phyloP scores from a whole-genome alignment of 2,329 filamentous ascomycete genomes.

The Hymenoscyphus linearis region DNA sequence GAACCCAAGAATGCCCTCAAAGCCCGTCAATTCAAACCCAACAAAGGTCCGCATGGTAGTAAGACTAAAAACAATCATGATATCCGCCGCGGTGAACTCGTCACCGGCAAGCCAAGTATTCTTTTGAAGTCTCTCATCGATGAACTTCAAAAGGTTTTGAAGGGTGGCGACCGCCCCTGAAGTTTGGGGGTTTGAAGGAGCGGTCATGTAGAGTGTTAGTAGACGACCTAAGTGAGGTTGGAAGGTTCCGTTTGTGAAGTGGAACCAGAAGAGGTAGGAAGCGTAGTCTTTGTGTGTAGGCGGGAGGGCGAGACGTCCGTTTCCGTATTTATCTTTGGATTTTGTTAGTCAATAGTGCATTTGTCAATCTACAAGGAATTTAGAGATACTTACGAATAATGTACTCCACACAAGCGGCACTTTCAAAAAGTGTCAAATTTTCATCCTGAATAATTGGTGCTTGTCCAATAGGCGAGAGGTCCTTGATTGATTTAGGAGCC shows the following conservation, averaged over 20 bases:
- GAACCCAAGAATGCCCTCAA: slow-evolving; percentile 39
- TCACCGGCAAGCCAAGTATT: not conserved
- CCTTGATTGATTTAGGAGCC: slow-evolving; percentile 36
- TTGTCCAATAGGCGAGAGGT: slow-evolving; percentile 45
- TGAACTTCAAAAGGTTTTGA: not conserved
- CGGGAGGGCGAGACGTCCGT: slow-evolving; percentile 42
- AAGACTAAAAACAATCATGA: not conserved
- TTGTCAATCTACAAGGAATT: not conserved
- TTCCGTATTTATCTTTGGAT: slow-evolving; percentile 38
- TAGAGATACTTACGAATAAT: not conserved
- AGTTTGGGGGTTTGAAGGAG: not conserved
- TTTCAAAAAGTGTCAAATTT: slow-evolving; percentile 51
- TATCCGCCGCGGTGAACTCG: not conserved
- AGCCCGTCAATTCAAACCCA: not conserved
- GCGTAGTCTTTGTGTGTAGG: slow-evolving; percentile 46
- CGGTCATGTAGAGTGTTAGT: not conserved
- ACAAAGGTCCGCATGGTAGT: not conserved
- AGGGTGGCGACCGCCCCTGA: not conserved
- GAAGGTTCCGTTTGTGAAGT: slow-evolving; percentile 48
- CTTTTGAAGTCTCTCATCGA: not conserved
- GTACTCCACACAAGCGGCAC: slow-evolving; percentile 56
- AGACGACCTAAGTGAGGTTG: slow-evolving; percentile 34
- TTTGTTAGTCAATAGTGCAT: not conserved
- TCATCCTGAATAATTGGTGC: slow-evolving; percentile 57
- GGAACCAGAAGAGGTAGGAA: slow-evolving; percentile 61